phyloP scores from a whole-genome alignment of 2,329 filamentous ascomycete genomes.

The Pestalotiopsis sp. region DNA sequence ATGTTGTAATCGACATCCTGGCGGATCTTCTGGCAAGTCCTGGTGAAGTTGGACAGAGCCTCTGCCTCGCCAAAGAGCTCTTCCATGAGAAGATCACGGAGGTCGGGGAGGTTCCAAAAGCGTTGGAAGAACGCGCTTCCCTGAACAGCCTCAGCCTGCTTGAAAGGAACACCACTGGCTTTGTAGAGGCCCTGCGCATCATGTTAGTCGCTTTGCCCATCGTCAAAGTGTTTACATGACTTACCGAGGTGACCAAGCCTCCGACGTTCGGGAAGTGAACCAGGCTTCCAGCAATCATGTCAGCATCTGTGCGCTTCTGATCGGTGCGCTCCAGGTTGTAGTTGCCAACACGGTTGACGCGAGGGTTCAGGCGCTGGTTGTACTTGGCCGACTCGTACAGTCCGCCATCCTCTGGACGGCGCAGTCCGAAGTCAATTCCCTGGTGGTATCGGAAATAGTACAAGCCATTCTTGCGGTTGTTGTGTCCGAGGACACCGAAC shows the following conservation, averaged over 20 bases:
- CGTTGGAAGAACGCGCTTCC: not conserved
- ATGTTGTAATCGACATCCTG: not conserved
- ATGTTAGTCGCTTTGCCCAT: not conserved
- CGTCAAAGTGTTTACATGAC: not conserved
- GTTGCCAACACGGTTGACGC: not conserved
- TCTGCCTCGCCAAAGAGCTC: slow-evolving; percentile 19
- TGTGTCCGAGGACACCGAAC: not conserved
- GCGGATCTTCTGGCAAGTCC: not conserved
- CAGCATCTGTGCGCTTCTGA: not conserved
- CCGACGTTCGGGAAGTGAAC: not conserved
- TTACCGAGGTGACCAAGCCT: not conserved
- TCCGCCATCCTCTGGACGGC: not conserved
- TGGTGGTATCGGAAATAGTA: not conserved
- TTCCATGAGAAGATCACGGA: slow-evolving; percentile 18
- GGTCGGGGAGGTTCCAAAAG: slow-evolving; percentile 21
- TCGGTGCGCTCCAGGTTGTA: not conserved
- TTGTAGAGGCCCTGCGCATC: not conserved
- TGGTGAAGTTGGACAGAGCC: slow-evolving; percentile 23
- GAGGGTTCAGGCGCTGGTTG: not conserved
- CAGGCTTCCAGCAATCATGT: not conserved
- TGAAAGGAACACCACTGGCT: not conserved
- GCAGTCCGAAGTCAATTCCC: not conserved
- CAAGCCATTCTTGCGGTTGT: not conserved
- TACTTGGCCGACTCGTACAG: not conserved
- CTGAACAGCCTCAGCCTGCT: slow-evolving; percentile 15